Percentiles rank a stretch among this genome's conserved stretches.
phyloP scores from a whole-genome alignment of 2,329 filamentous ascomycete genomes.

The Aspergillus alliaceus region DNA sequence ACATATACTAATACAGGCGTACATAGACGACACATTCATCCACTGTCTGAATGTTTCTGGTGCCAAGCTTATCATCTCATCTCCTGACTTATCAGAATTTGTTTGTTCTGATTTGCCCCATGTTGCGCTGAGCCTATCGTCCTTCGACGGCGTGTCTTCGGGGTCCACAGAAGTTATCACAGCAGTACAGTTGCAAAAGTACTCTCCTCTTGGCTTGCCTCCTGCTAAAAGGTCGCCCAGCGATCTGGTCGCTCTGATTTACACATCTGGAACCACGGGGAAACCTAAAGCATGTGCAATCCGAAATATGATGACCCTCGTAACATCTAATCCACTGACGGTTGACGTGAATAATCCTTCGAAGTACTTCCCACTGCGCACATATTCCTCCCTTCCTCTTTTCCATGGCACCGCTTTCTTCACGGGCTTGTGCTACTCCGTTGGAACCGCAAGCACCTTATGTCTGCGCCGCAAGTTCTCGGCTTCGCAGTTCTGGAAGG shows the following conservation, averaged over 20 bases:
- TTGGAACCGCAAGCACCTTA: constrained; percentile 44
- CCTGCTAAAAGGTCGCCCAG: constrained; percentile 34
- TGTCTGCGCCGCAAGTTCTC: constrained; percentile 50
- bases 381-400: constrained; percentile 49
- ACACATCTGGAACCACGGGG: constrained; percentile 51
- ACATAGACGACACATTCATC: constrained; percentile 43
- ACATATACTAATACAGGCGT: neutral
- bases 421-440: constrained; percentile 42
- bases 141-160: constrained; percentile 33
- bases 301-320: constrained; percentile 38
- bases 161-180: constrained; percentile 26
- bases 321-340: constrained; percentile 38
- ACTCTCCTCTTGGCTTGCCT: constrained; percentile 20
- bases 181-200: constrained; percentile 25
- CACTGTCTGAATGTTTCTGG: constrained; percentile 47
- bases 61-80: constrained; percentile 44
- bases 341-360: constrained; percentile 37
- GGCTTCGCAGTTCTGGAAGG: constrained; percentile 47
- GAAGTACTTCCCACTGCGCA: constrained; percentile 48
- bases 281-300: constrained; percentile 49
- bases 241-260: constrained; percentile 44
- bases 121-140: constrained; percentile 38
- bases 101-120: constrained; percentile 37
- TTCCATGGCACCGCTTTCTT: constrained; percentile 53
- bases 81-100: constrained; percentile 43